Percentiles rank a stretch among this genome's conserved stretches.
phyloP scores from a whole-genome alignment of 495 filamentous ascomycete species.

The Hypoxylon lienhwacheense region DNA sequence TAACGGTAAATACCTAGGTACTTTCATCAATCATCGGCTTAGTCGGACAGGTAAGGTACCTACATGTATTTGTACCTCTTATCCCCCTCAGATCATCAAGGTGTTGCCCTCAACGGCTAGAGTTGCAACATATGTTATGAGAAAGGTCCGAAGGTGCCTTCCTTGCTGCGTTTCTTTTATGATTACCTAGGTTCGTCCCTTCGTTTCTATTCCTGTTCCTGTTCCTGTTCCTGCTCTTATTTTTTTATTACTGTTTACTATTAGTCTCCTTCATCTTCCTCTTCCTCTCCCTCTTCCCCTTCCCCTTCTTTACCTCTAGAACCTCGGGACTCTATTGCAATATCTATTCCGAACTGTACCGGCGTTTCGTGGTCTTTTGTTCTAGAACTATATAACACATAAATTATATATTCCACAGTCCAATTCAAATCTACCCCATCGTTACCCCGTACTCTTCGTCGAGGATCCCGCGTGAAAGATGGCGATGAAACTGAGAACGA shows the following conservation, averaged over 20 bases:
- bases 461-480: conserved; percentile 38
- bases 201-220: conserved; percentile 1
- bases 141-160: conserved; percentile 2
- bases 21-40: not conserved
- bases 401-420: not conserved
- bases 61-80: not conserved
- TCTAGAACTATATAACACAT: not conserved
- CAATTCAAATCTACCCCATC: not conserved
- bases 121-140: conserved; percentile 1
- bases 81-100: conserved; percentile 22
- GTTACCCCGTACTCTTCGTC: not conserved
- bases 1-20: not conserved
- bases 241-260: not conserved
- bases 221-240: too few species aligned
- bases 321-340: too few species aligned
- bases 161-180: not conserved
- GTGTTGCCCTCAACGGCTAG: conserved; percentile 14
- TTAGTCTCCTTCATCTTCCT: conserved; percentile 2
- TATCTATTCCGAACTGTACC: conserved; percentile 13
- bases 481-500: conserved; percentile 54
- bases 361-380: conserved; percentile 8
- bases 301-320: too few species aligned
- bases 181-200: not conserved
- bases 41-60: not conserved
- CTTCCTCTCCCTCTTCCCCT: too few species aligned